Percentiles rank a stretch among this genome's conserved stretches.
Evolutionary conservation across 2,329 filamentous ascomycete species (phyloP).

Genomic region (Chaetomium strumarium): DNA sequence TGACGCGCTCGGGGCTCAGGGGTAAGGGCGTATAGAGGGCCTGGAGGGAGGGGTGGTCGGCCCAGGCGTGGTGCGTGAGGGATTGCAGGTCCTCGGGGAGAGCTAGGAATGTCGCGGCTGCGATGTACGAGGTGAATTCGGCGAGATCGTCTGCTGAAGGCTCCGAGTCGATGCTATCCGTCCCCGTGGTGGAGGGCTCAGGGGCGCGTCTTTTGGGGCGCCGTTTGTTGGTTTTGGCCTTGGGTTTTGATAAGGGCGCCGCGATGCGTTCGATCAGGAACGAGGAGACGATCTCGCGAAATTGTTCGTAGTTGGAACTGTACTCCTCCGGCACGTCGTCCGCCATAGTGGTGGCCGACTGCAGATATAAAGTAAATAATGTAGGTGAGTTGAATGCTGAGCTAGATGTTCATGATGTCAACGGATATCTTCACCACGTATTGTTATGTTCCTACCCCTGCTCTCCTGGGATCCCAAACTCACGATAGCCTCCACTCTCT

Average conservation of each 20-base stretch:
- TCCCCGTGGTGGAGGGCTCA: background rate
- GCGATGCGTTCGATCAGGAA: conserved; percentile 59
- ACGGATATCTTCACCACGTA: too few relatives aligned
- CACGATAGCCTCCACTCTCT: background rate
- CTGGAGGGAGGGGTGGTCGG: conserved; percentile 44
- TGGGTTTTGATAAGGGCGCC: conserved; percentile 36
- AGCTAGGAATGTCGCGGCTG: conserved; percentile 59
- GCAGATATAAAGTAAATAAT: background rate
- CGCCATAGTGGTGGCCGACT: background rate
- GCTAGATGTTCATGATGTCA: background rate
- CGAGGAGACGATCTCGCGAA: conserved; percentile 68
- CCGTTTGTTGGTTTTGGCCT: conserved; percentile 38
- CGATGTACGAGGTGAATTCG: conserved; percentile 78
- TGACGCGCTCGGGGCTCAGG: conserved; percentile 44
- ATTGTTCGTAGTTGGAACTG: conserved; percentile 55
- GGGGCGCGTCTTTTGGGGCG: conserved; percentile 26
- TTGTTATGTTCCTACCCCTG: background rate
- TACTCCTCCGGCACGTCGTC: conserved; percentile 18
- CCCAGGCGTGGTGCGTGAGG: conserved; percentile 54
- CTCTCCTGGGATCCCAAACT: background rate
- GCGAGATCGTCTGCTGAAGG: conserved; percentile 16
- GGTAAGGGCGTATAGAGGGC: conserved; percentile 49
- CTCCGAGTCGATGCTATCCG: background rate
- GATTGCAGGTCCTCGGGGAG: conserved; percentile 57
- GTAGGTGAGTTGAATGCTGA: background rate